phyloP scores from a whole-genome alignment of 805 yeast genomes.

The Kurtzmaniella cleridarum region DNA sequence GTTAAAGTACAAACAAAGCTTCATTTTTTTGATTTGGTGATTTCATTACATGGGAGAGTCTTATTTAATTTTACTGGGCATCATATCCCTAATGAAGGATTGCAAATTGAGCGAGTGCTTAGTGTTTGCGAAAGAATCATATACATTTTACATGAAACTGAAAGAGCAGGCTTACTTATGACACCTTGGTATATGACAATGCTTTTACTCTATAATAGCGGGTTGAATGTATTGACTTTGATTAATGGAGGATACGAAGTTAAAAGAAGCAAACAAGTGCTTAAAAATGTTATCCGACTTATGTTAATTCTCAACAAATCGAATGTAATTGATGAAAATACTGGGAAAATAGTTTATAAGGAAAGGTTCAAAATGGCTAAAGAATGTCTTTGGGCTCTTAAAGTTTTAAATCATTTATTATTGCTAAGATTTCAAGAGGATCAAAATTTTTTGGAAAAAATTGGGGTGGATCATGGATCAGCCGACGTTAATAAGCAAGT shows the following conservation, averaged over 20 bases:
- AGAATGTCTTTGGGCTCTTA: constrained; percentile 60
- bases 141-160: constrained; percentile 23
- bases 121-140: constrained; percentile 26
- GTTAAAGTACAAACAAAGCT: constrained; percentile 32
- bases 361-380: constrained; percentile 46
- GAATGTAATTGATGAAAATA: constrained; percentile 25
- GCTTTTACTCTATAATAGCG: constrained; percentile 39
- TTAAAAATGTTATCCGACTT: constrained; percentile 20
- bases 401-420: constrained; percentile 48
- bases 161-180: constrained; percentile 21
- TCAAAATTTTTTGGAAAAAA: constrained; percentile 25
- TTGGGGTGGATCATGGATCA: constrained; percentile 53
- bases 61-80: constrained; percentile 30
- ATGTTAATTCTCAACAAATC: constrained; percentile 20
- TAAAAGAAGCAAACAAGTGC: constrained; percentile 16
- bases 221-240: constrained; percentile 36
- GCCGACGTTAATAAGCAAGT: constrained; percentile 43
- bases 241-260: constrained; percentile 37
- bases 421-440: constrained; percentile 41
- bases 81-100: constrained; percentile 23
- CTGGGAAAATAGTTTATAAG: constrained; percentile 20
- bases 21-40: constrained; percentile 33
- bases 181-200: constrained; percentile 53
- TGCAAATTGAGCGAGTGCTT: constrained; percentile 25
- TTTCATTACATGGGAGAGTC: constrained; percentile 31